Base-by-base conservation (phyloP, 805 yeast species). In the Yarrowia sp. region DNA sequence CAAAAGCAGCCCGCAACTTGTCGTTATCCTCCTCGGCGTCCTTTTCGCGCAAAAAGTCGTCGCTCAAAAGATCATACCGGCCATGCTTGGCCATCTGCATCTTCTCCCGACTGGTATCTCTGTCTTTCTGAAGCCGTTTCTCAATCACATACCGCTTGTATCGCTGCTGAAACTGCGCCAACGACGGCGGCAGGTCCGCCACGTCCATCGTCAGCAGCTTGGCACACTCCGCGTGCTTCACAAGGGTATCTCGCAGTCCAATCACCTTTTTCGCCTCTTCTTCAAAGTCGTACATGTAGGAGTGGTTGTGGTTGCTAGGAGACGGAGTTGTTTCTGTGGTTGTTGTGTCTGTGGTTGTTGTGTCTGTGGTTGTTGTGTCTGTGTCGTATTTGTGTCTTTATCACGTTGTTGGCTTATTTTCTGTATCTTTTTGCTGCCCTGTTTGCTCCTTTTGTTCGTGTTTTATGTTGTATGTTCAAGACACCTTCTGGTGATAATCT, bases 201-300 rank as follows among this genome's bases (percentile, higher is more conserved):
- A 68, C 52, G 38, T 63, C 40, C 17, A 49, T 36, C 12, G 54
- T 62, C 33, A 66, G 26, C 22, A 67, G 48, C 21, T 51, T 49
- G 28, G 67, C 43, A 7, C 66, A 67, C 4, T 65, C 61, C 7
- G 67, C 68, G 19, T 66, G 41, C 48, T 65, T 51, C 32, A 68
- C 54, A 6, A 67, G 49, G n/a, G 44, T 41, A 52, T 68, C 66
- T 28, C 68, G 48, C 8, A 68, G 49, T 11, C 33, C 59, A 1
- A 68, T 49, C 40, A 68, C 63, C 48, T 68, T 68, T 33, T 36
- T 44, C 16, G 65, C 66, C 52, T 68, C 67, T 14, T 14, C 22
- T 26, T 67, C 70, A 40, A 48, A 65, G 52, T 66, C 62, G 38
- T 28, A 46, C 46, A 36, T 58, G 41, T 6, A 17, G 14, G 6